Evolutionary conservation across 2,329 filamentous ascomycete species (phyloP).

Genomic region (Xylariaceae sp.): DNA sequence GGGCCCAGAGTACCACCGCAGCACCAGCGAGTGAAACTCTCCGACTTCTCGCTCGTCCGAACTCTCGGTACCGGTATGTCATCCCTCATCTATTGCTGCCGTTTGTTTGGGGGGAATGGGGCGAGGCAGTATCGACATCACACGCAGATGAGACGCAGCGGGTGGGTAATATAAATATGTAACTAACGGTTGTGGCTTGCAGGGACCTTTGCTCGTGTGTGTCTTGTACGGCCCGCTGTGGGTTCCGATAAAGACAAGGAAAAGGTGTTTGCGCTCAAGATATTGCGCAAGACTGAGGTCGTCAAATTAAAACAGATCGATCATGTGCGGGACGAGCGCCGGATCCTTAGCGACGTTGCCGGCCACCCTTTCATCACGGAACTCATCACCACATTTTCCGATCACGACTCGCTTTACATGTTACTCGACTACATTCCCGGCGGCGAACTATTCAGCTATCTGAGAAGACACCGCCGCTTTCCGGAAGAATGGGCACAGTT

Average conservation of each 20-base stretch:
- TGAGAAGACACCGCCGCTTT: constrained; percentile 74
- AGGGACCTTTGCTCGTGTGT: constrained; percentile 82
- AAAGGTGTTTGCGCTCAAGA: constrained; percentile 79
- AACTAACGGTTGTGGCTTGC: constrained; percentile 9
- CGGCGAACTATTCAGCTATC: constrained; percentile 81
- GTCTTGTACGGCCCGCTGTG: constrained; percentile 66
- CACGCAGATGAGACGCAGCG: not conserved
- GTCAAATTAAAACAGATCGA: constrained; percentile 84
- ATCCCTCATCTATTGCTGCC: not conserved
- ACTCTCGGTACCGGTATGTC: constrained; percentile 70
- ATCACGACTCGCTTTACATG: constrained; percentile 76
- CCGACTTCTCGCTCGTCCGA: constrained; percentile 71
- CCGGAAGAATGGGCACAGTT: constrained; percentile 76
- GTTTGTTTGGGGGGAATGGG: not conserved
- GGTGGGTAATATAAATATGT: not conserved
- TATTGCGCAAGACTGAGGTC: constrained; percentile 68
- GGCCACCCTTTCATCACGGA: constrained; percentile 83
- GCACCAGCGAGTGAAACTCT: constrained; percentile 39
- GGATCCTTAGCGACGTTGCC: constrained; percentile 72
- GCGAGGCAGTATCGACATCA: not conserved
- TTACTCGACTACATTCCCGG: constrained; percentile 80
- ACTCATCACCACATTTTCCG: constrained; percentile 75
- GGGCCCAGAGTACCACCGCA: constrained; percentile 30
- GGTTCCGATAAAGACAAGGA: constrained; percentile 51
- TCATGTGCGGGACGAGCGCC: constrained; percentile 80